phyloP scores from a whole-genome alignment of 1,139 yeast species.

The Suhomyces bribrorum region DNA sequence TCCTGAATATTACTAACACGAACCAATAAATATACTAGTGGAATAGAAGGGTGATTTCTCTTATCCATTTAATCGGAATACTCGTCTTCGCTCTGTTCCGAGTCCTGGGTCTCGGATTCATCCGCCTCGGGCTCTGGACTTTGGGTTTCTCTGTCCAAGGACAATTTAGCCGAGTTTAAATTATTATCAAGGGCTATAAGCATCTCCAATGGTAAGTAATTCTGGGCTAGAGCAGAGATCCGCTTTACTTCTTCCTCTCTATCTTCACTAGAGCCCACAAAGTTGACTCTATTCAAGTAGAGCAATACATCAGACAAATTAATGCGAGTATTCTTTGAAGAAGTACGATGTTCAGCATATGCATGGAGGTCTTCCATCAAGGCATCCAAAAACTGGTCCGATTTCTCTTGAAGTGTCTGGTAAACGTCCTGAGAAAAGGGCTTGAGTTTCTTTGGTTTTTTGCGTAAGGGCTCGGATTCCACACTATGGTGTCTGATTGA shows the following conservation, averaged over 20 bases:
- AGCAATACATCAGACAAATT: constrained; percentile 38
- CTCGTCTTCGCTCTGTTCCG: not conserved
- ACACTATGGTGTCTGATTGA: constrained; percentile 11
- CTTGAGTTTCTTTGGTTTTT: constrained; percentile 9
- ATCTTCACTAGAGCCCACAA: constrained; percentile 21
- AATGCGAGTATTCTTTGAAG: constrained; percentile 25
- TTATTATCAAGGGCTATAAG: constrained; percentile 38
- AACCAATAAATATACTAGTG: too few relatives aligned
- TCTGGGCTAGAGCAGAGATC: constrained; percentile 37
- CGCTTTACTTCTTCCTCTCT: constrained; percentile 22
- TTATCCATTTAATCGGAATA: not conserved
- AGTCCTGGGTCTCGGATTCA: not conserved
- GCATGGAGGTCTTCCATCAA: constrained; percentile 22
- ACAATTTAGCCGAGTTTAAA: constrained; percentile 17
- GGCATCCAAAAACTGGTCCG: constrained; percentile 17
- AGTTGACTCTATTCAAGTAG: constrained; percentile 36
- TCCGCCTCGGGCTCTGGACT: not conserved
- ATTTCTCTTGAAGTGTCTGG: constrained; percentile 17
- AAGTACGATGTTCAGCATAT: constrained; percentile 27
- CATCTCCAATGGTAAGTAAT: constrained; percentile 39
- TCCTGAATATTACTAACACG: too few relatives aligned
- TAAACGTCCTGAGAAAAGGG: constrained; percentile 6
- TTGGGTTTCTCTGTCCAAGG: not conserved
- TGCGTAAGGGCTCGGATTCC: constrained; percentile 2
- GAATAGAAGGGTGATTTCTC: too few relatives aligned